Evolutionary conservation across 1,284 basidiomycete species (phyloP).

Genomic region (Hemileia vastatrix): DNA sequence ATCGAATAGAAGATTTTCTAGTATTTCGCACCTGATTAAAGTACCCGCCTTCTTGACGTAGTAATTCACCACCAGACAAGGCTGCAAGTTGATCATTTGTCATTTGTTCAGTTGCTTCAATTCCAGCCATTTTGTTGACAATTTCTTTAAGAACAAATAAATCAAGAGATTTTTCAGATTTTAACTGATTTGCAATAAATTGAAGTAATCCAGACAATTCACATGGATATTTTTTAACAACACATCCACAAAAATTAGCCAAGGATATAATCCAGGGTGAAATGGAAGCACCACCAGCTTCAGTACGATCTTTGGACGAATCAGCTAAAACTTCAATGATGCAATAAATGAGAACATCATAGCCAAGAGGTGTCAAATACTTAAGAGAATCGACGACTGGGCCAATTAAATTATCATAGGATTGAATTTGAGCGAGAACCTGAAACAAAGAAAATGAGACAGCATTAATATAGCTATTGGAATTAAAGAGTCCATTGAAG

Average conservation of each 20-base stretch:
- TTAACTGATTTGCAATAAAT: slow-evolving; percentile 82
- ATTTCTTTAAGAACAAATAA: slow-evolving; percentile 82
- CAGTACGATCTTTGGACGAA: slow-evolving; percentile 69
- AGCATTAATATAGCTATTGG: too few relatives aligned
- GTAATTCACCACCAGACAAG: slow-evolving; percentile 75
- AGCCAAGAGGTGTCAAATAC: slow-evolving; percentile 81
- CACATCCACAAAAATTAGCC: too few relatives aligned
- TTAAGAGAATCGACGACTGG: slow-evolving; percentile 83
- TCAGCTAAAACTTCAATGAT: slow-evolving; percentile 81
- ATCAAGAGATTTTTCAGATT: slow-evolving; percentile 73
- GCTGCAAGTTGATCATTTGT: slow-evolving; percentile 77
- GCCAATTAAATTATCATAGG: slow-evolving; percentile 85
- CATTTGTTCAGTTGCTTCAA: slow-evolving; percentile 76
- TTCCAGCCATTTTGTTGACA: slow-evolving; percentile 88
- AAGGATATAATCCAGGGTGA: slow-evolving; percentile 87
- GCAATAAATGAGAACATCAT: slow-evolving; percentile 85
- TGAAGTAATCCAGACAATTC: slow-evolving; percentile 73
- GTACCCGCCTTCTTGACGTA: slow-evolving; percentile 63
- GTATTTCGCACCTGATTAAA: slow-evolving; percentile 22
- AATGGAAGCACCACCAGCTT: slow-evolving; percentile 83
- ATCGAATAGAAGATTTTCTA: too few relatives aligned
- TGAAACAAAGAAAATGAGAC: too few relatives aligned
- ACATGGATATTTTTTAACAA: too few relatives aligned
- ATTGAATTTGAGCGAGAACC: slow-evolving; percentile 92
- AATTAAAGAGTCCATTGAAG: too few relatives aligned